These are phyloP conservation scores for Pestalotiopsis sp. DNA, from an alignment of 2,329 filamentous ascomycete species.

Conservation along the genomic window DNA sequence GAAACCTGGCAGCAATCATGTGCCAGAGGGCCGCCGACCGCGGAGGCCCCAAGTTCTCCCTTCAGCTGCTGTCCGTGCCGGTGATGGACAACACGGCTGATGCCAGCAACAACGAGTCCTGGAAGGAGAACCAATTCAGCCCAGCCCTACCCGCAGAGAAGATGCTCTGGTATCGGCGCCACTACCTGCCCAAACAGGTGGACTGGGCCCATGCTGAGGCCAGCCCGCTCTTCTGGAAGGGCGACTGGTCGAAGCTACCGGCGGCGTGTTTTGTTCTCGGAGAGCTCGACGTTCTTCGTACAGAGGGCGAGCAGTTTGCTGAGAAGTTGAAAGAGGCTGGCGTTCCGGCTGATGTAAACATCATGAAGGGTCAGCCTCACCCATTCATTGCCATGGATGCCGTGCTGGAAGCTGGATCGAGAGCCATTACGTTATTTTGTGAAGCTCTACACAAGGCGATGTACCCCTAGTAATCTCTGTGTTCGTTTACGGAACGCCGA, in stretches of 20 bases:
- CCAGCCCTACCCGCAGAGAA: conserved; percentile 56
- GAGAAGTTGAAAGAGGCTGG: conserved; percentile 47
- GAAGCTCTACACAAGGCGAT: conserved; percentile 27
- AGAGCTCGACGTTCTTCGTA: conserved; percentile 57
- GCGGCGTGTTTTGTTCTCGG: conserved; percentile 54
- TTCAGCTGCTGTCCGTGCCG: conserved; percentile 58
- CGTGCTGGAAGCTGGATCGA: conserved; percentile 50
- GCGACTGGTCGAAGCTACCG: conserved; percentile 51
- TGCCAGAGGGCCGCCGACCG: conserved; percentile 48
- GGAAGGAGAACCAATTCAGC: conserved; percentile 50
- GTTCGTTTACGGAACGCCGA: neutral
- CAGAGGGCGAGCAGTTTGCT: conserved; percentile 54
- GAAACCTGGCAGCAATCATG: conserved; percentile 53
- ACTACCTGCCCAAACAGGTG: conserved; percentile 52
- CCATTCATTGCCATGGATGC: conserved; percentile 61
- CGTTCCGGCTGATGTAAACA: conserved; percentile 46
- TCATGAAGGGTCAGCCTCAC: conserved; percentile 58
- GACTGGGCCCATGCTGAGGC: conserved; percentile 53
- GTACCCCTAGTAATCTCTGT: conserved; percentile 10
- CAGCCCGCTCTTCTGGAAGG: conserved; percentile 52
- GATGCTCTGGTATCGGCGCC: conserved; percentile 62
- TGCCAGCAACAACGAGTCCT: conserved; percentile 44
- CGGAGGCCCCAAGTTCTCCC: conserved; percentile 34
- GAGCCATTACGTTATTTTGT: conserved; percentile 48
- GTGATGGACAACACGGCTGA: conserved; percentile 60